These are phyloP conservation scores for Papiliotrema nemorosa DNA, from an alignment of 1,284 basidiomycete species.

Conservation along the genomic window DNA sequence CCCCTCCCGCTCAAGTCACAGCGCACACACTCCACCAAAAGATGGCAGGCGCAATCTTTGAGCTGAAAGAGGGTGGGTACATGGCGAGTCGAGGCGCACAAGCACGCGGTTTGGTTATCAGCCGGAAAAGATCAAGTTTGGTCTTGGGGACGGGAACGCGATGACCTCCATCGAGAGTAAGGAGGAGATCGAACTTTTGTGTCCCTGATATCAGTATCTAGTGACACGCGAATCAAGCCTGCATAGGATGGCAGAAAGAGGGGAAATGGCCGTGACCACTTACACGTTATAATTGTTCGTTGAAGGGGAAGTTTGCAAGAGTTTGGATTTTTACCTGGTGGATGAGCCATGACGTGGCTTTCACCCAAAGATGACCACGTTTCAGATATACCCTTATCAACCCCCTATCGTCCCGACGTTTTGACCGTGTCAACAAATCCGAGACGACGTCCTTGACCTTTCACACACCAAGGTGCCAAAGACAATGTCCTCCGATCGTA, in stretches of 20 bases:
- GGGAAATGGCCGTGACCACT: not conserved
- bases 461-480: no score
- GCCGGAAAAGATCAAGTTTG: slow-evolving; percentile 20
- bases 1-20: not conserved
- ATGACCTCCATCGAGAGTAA: slow-evolving; percentile 45
- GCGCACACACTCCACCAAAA: not conserved
- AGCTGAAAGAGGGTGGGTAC: not conserved
- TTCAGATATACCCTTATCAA: no score
- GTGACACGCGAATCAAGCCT: slow-evolving; percentile 19
- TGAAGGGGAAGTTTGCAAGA: slow-evolving; percentile 8
- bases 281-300: slow-evolving; percentile 33
- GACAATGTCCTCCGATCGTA: no score
- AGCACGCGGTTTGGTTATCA: slow-evolving; percentile 44
- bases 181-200: slow-evolving; percentile 49
- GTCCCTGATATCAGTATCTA: slow-evolving; percentile 30
- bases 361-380: not conserved
- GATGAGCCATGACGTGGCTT: not conserved
- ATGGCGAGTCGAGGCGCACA: not conserved
- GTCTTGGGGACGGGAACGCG: slow-evolving; percentile 50
- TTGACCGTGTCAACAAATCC: no score
- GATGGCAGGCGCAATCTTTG: not conserved
- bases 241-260: not conserved
- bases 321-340: slow-evolving; percentile 1
- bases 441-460: no score
- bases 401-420: no score